Evolutionary conservation across 2,329 filamentous ascomycete genomes (phyloP), one percentile per base, ranked within the genome.

Genomic region (Aspergillus ruber): DNA sequence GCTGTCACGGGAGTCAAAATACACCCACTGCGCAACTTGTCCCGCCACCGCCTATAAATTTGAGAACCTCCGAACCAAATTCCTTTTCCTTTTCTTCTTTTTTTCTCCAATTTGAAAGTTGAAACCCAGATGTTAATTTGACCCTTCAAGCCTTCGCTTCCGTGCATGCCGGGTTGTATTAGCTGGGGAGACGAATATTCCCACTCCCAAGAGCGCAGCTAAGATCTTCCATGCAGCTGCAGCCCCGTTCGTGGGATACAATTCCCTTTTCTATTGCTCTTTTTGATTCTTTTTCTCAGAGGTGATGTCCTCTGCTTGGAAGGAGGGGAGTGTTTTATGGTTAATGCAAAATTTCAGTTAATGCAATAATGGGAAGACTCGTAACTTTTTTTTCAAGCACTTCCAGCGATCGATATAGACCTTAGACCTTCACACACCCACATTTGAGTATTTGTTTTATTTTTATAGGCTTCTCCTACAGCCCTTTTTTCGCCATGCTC

Each of bases 141-240:
- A 79, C 79, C 72, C 71, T 66, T 64, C 74, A 74, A 65, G 67
- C 74, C 52, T 53, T 55, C 52, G 60, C 64, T 20, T 42, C 61
- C 61, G 72, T 78, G 76, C 73, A 72, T 74, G 73, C 67, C 66
- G 75, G 73, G 81, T 81, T 84, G 81, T 71, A 75, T 69, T 73
- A 72, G 66, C 69, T 73, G 72, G 74, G 73, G 61, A 76, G 72
- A 76, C 63, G 49, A 64, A 71, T 50, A 64, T 51, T 69, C 73
- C 67, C 68, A 66, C 68, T 60, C 64, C 69, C 70, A 76, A 75
- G 73, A 75, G 72, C 72, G 66, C 71, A 66, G 69, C 67, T 59
- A 63, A 74, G 71, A 65, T 55, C 55, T 61, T 64, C 63, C 54
- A 58, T 76, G 72, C 73, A 56, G 67, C 63, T 71, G 67, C 61